phyloP scores from a whole-genome alignment of 2,329 filamentous ascomycete genomes.

The Aspergillus oerlinghausenensis region DNA sequence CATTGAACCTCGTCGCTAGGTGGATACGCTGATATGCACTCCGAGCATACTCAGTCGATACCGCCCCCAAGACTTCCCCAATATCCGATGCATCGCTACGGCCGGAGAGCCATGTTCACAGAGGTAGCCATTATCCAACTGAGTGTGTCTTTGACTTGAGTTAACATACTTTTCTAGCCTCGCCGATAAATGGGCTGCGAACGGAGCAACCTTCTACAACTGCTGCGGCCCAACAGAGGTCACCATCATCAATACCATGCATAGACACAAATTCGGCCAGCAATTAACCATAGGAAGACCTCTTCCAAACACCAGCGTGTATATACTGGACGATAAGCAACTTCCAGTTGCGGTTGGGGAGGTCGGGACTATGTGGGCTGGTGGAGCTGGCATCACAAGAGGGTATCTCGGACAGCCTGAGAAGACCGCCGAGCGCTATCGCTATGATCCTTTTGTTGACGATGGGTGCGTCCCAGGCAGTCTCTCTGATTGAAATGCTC shows the following conservation, averaged over 20 bases:
- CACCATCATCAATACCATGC: constrained; percentile 11
- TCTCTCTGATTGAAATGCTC: neutral
- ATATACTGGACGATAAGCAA: constrained; percentile 4
- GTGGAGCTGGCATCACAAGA: constrained; percentile 1
- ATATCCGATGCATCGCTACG: constrained; percentile 7
- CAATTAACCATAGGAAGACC: constrained; percentile 8
- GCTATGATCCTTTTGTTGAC: constrained; percentile 5
- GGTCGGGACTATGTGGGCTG: constrained; percentile 8
- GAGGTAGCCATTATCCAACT: neutral
- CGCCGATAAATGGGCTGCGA: constrained; percentile 7
- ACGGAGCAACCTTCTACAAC: constrained; percentile 6
- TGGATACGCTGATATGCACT: constrained; percentile 9
- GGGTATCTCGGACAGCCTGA: constrained; percentile 7
- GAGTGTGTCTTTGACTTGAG: neutral
- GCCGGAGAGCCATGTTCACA: constrained; percentile 9
- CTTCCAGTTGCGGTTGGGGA: constrained; percentile 1
- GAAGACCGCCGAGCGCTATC: constrained; percentile 5
- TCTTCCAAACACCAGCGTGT: constrained; percentile 9
- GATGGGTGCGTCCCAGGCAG: constrained; percentile 1
- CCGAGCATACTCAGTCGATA: constrained; percentile 8
- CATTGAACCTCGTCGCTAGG: neutral
- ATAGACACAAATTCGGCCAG: constrained; percentile 2
- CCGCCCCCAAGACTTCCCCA: constrained; percentile 3
- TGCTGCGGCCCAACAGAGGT: constrained; percentile 9
- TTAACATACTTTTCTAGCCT: neutral